Evolutionary conservation across 140 eudicot genomes (phyloP).

Genomic region (Bidens hawaiensis): DNA sequence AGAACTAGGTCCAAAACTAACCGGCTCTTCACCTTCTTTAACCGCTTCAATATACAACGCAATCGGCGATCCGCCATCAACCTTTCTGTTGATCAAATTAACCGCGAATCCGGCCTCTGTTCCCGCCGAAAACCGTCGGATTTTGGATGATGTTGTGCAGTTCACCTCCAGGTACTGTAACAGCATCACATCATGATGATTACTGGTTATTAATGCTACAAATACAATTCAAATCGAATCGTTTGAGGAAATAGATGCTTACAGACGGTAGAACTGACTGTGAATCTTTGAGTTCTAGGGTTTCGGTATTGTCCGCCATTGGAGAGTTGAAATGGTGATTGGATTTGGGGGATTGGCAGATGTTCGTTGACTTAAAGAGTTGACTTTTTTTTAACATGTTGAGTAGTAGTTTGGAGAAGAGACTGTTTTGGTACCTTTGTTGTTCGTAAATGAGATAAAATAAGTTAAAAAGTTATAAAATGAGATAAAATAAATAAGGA

Average conservation of each 20-base stretch:
- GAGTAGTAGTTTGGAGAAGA: neutral
- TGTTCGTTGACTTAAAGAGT: neutral
- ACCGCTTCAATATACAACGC: constrained; percentile 75
- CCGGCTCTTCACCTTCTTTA: constrained; percentile 73
- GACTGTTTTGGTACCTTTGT: neutral
- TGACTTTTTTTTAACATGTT: neutral
- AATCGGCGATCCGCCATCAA: constrained; percentile 30
- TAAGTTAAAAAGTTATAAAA: too few species aligned
- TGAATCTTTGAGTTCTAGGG: constrained; percentile 18
- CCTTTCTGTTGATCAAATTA: constrained; percentile 52
- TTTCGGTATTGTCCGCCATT: constrained; percentile 28
- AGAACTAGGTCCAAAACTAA: constrained; percentile 74
- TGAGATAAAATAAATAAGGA: too few species aligned
- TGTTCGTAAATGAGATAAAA: too few species aligned
- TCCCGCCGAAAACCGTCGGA: constrained; percentile 62
- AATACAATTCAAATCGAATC: neutral
- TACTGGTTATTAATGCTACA: neutral
- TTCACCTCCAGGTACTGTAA: constrained; percentile 63
- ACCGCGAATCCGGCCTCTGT: constrained; percentile 77
- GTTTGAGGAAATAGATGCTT: constrained; percentile 6
- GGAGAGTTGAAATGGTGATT: constrained; percentile 6
- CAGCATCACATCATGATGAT: constrained; percentile 12
- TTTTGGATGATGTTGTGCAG: constrained; percentile 61
- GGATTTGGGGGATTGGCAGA: neutral
- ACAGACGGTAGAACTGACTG: too few species aligned